Conservation (phyloP, 225 moss, liverwort and hornwort species). For the Neckera pumila region DNA sequence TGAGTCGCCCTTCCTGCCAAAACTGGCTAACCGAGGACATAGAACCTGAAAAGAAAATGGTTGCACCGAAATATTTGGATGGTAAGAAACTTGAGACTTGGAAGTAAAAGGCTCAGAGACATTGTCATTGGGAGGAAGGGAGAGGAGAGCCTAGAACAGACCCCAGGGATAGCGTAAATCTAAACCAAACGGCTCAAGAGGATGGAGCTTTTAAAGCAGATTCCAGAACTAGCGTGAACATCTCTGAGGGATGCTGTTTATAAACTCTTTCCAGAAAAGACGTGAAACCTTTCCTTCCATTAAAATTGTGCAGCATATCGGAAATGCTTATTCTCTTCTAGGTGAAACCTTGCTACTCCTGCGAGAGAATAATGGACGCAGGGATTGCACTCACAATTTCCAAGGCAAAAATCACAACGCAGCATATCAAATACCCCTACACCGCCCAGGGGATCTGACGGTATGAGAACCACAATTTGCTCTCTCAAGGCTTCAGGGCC, state of each 20-base stretch:
- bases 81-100: not conserved
- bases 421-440: constrained; percentile 15
- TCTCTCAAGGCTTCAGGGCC: constrained; percentile 79
- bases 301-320: constrained; percentile 43
- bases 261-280: constrained; percentile 10
- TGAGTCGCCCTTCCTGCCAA: not conserved
- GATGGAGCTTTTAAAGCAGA: not conserved
- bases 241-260: not conserved
- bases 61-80: not conserved
- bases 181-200: not conserved
- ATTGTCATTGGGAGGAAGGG: not conserved
- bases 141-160: not conserved
- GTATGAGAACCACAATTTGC: not conserved
- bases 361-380: constrained; percentile 31
- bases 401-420: constrained; percentile 49
- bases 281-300: constrained; percentile 14
- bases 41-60: not conserved
- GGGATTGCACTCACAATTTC: constrained; percentile 37
- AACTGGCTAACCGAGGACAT: not conserved
- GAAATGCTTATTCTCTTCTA: constrained; percentile 34
- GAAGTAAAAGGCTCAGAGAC: not conserved
- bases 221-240: not conserved
- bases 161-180: not conserved
- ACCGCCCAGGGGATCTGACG: constrained; percentile 12
- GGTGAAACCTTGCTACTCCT: constrained; percentile 29